These are phyloP conservation scores for Kazachstania sp. DNA, from an alignment of 1,139 yeast genomes.

Conservation along the genomic window DNA sequence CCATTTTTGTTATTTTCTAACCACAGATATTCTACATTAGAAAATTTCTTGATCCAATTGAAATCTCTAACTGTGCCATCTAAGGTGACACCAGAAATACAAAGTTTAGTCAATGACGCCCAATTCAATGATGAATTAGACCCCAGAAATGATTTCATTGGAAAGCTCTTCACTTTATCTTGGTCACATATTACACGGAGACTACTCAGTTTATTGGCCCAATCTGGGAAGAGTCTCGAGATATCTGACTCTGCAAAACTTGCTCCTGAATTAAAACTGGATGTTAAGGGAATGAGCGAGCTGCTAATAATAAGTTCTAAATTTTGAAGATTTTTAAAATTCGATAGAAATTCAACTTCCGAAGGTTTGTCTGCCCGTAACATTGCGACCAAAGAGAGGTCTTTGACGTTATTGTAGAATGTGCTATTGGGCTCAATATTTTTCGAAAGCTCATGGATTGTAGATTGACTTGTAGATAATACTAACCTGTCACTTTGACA, in stretches of 20 bases:
- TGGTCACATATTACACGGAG: conserved; percentile 20
- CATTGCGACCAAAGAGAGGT: conserved; percentile 17
- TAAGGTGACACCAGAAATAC: conserved; percentile 22
- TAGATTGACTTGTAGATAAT: conserved; percentile 17
- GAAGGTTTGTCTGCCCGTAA: conserved; percentile 18
- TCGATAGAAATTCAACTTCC: conserved; percentile 15
- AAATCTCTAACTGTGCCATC: conserved; percentile 10
- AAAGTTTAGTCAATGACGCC: conserved; percentile 12
- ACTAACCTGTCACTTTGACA: conserved; percentile 10
- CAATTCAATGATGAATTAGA: conserved; percentile 3
- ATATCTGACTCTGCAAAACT: neutral
- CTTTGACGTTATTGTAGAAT: conserved; percentile 8
- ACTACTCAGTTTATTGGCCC: conserved; percentile 13
- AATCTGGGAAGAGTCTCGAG: neutral
- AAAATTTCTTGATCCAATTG: conserved; percentile 23
- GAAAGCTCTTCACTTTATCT: conserved; percentile 17
- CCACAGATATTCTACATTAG: conserved; percentile 23
- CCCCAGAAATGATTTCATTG: conserved; percentile 12
- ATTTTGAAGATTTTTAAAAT: conserved; percentile 13
- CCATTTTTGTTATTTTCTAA: conserved; percentile 25
- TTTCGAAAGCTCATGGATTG: conserved; percentile 15
- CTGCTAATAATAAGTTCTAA: conserved; percentile 18
- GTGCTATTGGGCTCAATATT: conserved; percentile 7
- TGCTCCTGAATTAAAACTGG: neutral
- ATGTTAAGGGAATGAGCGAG: conserved; percentile 13